These are phyloP conservation scores for Aspergillus costaricaensis DNA, from an alignment of 2,329 filamentous ascomycete species.

Conservation along the genomic window DNA sequence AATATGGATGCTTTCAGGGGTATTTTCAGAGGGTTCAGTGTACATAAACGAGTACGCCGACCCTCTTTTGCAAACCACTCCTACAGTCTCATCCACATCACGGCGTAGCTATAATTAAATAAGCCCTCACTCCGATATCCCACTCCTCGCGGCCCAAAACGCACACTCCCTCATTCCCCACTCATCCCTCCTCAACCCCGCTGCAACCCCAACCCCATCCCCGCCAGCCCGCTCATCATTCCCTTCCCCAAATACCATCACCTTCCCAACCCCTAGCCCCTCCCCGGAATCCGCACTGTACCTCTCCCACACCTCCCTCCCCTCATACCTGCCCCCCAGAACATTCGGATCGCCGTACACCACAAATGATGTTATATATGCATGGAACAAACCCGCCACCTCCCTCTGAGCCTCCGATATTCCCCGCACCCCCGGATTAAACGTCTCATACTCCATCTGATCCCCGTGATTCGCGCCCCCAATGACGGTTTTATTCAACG, in stretches of 20 bases:
- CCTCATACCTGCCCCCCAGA: conserved; percentile 27
- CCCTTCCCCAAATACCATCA: conserved; percentile 51
- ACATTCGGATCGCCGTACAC: conserved; percentile 49
- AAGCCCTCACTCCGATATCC: conserved; percentile 22
- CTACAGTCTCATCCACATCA: too few relatives aligned
- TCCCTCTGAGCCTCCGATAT: conserved; percentile 46
- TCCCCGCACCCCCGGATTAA: conserved; percentile 36
- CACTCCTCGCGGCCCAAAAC: conserved; percentile 48
- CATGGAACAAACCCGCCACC: conserved; percentile 47
- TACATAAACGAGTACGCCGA: too few relatives aligned
- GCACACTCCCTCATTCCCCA: conserved; percentile 50
- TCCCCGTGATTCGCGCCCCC: conserved; percentile 53
- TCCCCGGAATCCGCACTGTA: conserved; percentile 25
- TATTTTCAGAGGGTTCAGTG: too few relatives aligned
- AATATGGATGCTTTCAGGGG: too few relatives aligned
- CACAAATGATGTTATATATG: conserved; percentile 55
- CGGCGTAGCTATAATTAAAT: too few relatives aligned
- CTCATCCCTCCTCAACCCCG: conserved; percentile 43
- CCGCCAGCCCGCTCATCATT: conserved; percentile 55
- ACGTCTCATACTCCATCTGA: conserved; percentile 53
- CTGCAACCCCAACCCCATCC: conserved; percentile 35
- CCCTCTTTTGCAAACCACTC: too few relatives aligned
- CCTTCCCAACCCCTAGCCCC: conserved; percentile 27
- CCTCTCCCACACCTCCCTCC: conserved; percentile 40
- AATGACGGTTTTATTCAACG: conserved; percentile 47